Percentiles rank a stretch among this genome's conserved stretches.
Evolutionary conservation across 345 rosid species (phyloP).

Genomic region (Murraya paniculata): DNA sequence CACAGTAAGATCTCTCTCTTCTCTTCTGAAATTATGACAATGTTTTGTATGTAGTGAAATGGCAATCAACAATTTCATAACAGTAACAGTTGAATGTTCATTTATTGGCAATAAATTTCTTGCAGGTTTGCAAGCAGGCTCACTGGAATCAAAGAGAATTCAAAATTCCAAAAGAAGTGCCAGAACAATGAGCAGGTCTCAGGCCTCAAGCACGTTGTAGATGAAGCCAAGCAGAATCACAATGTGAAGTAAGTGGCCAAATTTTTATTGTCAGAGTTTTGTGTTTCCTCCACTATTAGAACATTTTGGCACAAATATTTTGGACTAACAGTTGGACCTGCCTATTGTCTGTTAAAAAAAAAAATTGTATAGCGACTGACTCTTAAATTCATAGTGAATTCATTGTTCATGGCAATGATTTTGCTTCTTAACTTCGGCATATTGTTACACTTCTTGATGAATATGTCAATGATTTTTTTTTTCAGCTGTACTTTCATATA

Average conservation of each 20-base stretch:
- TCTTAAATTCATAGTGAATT: background rate
- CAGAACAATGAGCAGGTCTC: slow-evolving; percentile 42
- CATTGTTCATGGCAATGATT: background rate
- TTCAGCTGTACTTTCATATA: no score
- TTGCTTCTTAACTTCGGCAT: background rate
- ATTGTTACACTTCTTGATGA: background rate
- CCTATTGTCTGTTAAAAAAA: no score
- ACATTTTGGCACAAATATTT: background rate
- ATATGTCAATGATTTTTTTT: background rate
- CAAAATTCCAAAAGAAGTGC: slow-evolving; percentile 69
- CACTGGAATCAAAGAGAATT: slow-evolving; percentile 86
- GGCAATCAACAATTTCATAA: background rate
- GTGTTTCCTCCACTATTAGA: background rate
- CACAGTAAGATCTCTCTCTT: slow-evolving; percentile 67
- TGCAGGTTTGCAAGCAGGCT: slow-evolving; percentile 90
- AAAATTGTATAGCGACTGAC: background rate
- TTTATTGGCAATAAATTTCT: background rate
- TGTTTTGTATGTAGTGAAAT: background rate
- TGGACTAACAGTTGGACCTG: no score
- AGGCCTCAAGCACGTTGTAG: slow-evolving; percentile 74
- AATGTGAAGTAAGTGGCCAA: slow-evolving; percentile 69
- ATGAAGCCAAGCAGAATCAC: slow-evolving; percentile 72
- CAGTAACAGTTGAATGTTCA: background rate
- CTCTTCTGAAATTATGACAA: background rate
- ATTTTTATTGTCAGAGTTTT: background rate